phyloP scores from a whole-genome alignment of 805 yeast species.

The Pichia cabralensis region DNA sequence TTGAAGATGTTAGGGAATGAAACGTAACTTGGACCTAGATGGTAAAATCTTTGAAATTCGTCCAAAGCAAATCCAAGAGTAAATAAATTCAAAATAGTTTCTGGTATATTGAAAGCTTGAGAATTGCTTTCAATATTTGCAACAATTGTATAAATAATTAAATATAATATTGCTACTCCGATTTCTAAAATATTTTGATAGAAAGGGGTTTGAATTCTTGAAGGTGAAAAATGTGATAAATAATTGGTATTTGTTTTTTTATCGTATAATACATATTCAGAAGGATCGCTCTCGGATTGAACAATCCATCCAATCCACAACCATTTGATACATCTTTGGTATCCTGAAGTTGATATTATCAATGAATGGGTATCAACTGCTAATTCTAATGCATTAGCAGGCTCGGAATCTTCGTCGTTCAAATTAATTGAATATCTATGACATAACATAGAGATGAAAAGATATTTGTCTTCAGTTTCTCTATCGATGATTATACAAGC shows the following conservation, averaged over 20 bases:
- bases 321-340: constrained; percentile 81
- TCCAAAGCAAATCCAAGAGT: constrained; percentile 60
- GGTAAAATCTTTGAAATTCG: constrained; percentile 62
- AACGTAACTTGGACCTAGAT: constrained; percentile 62
- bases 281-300: constrained; percentile 61
- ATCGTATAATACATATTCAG: constrained; percentile 54
- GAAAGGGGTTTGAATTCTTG: constrained; percentile 72
- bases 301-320: constrained; percentile 91
- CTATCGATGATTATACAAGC: constrained; percentile 63
- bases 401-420: constrained; percentile 49
- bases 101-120: constrained; percentile 34
- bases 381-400: constrained; percentile 69
- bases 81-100: constrained; percentile 49
- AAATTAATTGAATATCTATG: constrained; percentile 62
- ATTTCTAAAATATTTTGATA: constrained; percentile 75
- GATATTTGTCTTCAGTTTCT: constrained; percentile 45
- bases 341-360: constrained; percentile 72
- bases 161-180: constrained; percentile 50
- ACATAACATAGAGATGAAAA: constrained; percentile 68
- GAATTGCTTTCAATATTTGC: constrained; percentile 46
- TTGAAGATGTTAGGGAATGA: constrained; percentile 77
- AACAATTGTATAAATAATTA: constrained; percentile 50
- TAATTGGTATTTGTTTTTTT: constrained; percentile 47
- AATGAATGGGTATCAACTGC: constrained; percentile 83
- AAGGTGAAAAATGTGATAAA: constrained; percentile 65